Conservation (phyloP, 495 filamentous ascomycete species). For the Penicilliopsis zonata region DNA sequence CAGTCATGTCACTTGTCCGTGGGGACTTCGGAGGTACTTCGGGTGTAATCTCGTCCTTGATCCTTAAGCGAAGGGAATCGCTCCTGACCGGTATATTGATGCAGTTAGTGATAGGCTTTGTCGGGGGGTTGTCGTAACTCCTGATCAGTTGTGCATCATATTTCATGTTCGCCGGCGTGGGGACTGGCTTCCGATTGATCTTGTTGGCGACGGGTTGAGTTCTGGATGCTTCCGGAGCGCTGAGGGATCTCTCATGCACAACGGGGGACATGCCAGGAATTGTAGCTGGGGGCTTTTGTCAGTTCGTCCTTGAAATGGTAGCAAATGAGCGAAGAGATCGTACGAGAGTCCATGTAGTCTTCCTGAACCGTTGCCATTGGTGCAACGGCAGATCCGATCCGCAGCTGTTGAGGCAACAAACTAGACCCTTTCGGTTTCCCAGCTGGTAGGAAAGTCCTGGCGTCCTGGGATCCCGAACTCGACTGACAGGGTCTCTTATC, state of each 20-base stretch:
- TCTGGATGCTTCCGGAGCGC: constrained; percentile 36
- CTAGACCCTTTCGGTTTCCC: background rate
- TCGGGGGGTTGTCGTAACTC: too few relatives aligned
- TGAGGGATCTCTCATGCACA: constrained; percentile 54
- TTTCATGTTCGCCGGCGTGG: too few relatives aligned
- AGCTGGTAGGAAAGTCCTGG: background rate
- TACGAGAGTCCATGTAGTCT: constrained; percentile 61
- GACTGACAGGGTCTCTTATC: constrained; percentile 1
- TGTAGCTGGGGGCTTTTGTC: constrained; percentile 43
- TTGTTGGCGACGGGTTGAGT: too few relatives aligned
- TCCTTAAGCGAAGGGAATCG: too few relatives aligned
- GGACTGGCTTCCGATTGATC: too few relatives aligned
- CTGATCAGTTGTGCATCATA: too few relatives aligned
- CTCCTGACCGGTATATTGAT: too few relatives aligned
- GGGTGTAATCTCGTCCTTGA: constrained; percentile 16
- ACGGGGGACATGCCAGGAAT: constrained; percentile 54
- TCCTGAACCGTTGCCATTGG: constrained; percentile 60
- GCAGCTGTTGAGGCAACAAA: too few relatives aligned
- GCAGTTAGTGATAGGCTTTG: too few relatives aligned
- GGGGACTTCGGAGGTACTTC: constrained; percentile 35
- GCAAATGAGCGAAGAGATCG: constrained; percentile 24
- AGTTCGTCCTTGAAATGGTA: constrained; percentile 4
- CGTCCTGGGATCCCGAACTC: background rate
- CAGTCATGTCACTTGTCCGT: background rate
- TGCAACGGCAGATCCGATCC: too few relatives aligned